phyloP scores from a whole-genome alignment of 2,329 filamentous ascomycete genomes.

The Verticillium longisporum region DNA sequence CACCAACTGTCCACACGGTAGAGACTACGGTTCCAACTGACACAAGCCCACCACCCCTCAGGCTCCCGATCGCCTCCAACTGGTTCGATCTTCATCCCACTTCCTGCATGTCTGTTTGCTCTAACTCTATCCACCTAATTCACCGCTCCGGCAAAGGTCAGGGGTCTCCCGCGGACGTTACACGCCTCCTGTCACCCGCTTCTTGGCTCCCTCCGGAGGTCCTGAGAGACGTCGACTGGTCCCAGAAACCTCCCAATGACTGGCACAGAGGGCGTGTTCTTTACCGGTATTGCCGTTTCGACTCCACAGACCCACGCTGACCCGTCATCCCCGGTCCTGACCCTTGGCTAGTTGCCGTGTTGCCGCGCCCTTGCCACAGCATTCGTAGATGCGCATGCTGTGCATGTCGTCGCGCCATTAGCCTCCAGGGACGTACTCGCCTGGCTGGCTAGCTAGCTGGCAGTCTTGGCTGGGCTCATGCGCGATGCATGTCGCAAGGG shows the following conservation, averaged over 20 bases:
- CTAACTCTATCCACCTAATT: neutral
- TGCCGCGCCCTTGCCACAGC: neutral
- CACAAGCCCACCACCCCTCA: neutral
- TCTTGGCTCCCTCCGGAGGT: neutral
- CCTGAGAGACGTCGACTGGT: neutral
- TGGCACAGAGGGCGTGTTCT: neutral
- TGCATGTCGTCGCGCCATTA: neutral
- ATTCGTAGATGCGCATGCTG: neutral
- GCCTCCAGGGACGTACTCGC: neutral
- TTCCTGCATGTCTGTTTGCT: neutral
- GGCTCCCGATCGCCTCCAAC: neutral
- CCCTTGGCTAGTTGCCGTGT: neutral
- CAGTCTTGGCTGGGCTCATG: neutral
- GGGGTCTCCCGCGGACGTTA: neutral
- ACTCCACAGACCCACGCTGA: neutral
- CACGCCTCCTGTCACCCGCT: neutral
- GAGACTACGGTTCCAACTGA: neutral
- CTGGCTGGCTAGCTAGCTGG: neutral
- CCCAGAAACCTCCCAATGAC: neutral
- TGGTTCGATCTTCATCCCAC: neutral
- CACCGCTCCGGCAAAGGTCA: neutral
- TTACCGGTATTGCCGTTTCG: neutral
- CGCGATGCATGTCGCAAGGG: neutral
- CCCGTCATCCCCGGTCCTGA: neutral
- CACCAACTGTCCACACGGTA: neutral